Conservation (phyloP, 306 rosid species). For the Sechiopsis laciniata region DNA sequence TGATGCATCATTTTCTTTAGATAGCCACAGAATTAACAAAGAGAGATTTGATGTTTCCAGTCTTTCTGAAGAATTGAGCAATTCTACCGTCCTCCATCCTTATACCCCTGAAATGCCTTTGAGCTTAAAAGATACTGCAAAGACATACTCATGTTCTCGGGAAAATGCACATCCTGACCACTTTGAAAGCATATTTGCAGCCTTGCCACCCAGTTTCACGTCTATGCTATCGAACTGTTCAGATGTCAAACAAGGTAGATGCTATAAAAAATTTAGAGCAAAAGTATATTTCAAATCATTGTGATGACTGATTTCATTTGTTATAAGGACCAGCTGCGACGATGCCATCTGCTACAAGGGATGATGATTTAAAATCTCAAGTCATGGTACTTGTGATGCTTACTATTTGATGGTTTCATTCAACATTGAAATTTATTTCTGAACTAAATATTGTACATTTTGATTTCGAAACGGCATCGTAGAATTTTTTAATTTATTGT, state of each 20-base stretch:
- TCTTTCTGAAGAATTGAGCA: constrained; percentile 38
- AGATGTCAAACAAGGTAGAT: constrained; percentile 44
- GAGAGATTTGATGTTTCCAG: constrained; percentile 37
- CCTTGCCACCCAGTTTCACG: constrained; percentile 81
- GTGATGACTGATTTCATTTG: constrained; percentile 21
- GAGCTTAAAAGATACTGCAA: constrained; percentile 30
- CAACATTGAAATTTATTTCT: neutral
- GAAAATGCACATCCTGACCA: constrained; percentile 28
- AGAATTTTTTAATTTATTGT: constrained; percentile 20
- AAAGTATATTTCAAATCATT: constrained; percentile 22
- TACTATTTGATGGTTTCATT: constrained; percentile 17
- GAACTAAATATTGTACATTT: neutral
- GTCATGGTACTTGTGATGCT: constrained; percentile 44
- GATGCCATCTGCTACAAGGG: constrained; percentile 37
- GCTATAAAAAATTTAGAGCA: constrained; percentile 1
- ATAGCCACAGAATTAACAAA: neutral
- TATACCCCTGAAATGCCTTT: constrained; percentile 54
- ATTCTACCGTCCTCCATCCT: constrained; percentile 35
- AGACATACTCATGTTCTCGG: constrained; percentile 32
- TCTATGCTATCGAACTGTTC: constrained; percentile 45
- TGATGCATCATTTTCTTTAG: constrained; percentile 10
- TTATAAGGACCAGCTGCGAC: constrained; percentile 31
- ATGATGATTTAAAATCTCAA: constrained; percentile 52
- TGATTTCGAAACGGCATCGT: neutral
- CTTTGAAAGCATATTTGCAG: constrained; percentile 37